Base-by-base conservation (phyloP, 2,329 filamentous ascomycete species). In the Phyllosticta citribraziliensis region DNA sequence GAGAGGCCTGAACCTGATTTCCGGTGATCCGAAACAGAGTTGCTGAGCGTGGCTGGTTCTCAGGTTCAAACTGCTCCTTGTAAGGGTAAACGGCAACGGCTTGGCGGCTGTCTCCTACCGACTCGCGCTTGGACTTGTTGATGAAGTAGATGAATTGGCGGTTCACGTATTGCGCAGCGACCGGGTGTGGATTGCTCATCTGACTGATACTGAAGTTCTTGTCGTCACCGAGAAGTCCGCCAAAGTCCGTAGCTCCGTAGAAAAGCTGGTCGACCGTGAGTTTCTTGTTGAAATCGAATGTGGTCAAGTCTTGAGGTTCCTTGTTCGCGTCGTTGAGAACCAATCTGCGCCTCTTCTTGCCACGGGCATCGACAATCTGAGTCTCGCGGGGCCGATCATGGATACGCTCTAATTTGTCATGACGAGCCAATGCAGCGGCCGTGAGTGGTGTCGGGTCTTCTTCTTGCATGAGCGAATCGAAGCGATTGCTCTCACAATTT, bases 191-290 rank as follows among this genome's bases (percentile, higher is more conserved):
- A 24, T 51, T 40, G 24, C 47, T 51, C 20, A 20, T n/a, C 17
- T 60, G 55, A 9, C 20, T 56, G n/a, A 63, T 55, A 3, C 67
- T 62, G 14, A 52, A 33, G 17, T 65, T 63, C 10, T 64, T 56
- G 3, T 63, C 55, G 20, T 66, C 59, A 10, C 55, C 56, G n/a
- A 64, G 55, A 11, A 20, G 33, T 14, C 51, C 27, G 8, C 63
- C 60, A n/a, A 63, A 57, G 10, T 12, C 6, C 30, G 27, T 20
- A 33, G 55, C 27, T 24, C 56, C 58, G 56, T 70, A 75, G 65
- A 76, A 75, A 2, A 75, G 25, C 5, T 67, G 60, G 52, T 75
- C 70, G 2, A 74, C 58, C 1, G 69, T 60, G 12, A 69, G 22
- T 14, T 55, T 62, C 20, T 50, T 57, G 40, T n/a, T n/a, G 40